Evolutionary conservation across 148 eudicot genomes (phyloP).

Genomic region (Rhododendron ferrugineum): DNA sequence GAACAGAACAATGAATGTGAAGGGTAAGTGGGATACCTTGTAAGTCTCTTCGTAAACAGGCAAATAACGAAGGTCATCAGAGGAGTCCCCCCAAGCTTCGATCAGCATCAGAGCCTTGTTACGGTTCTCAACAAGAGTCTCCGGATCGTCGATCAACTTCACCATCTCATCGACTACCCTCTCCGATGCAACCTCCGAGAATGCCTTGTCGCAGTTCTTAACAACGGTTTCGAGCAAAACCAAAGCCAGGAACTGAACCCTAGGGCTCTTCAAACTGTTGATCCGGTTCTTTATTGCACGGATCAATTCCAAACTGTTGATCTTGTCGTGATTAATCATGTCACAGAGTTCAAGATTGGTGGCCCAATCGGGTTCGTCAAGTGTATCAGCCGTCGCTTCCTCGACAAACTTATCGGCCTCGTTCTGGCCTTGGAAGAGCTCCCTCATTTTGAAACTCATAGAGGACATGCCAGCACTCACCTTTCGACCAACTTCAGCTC

Average conservation of each 20-base stretch:
- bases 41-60: conserved; percentile 98
- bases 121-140: conserved; percentile 81
- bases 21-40: conserved; percentile 41
- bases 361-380: conserved; percentile 94
- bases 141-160: conserved; percentile 94
- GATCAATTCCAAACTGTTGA: conserved; percentile 73
- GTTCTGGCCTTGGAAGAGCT: conserved; percentile 80
- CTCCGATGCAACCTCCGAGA: conserved; percentile 94
- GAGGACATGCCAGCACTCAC: conserved; percentile 81
- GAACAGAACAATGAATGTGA: background rate
- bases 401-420: conserved; percentile 85
- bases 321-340: conserved; percentile 75
- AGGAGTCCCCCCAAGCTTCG: conserved; percentile 97
- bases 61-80: conserved; percentile 84
- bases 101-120: conserved; percentile 76
- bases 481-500: conserved; percentile 75
- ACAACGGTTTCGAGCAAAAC: conserved; percentile 86
- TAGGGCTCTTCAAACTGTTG: conserved; percentile 58
- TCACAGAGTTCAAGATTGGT: conserved; percentile 90
- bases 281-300: conserved; percentile 81
- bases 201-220: conserved; percentile 94
- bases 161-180: conserved; percentile 98
- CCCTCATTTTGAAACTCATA: conserved; percentile 89
- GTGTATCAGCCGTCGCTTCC: conserved; percentile 86
- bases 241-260: conserved; percentile 77